phyloP scores from a whole-genome alignment of 768 basidiomycete genomes.

The Austroboletus eburneus region DNA sequence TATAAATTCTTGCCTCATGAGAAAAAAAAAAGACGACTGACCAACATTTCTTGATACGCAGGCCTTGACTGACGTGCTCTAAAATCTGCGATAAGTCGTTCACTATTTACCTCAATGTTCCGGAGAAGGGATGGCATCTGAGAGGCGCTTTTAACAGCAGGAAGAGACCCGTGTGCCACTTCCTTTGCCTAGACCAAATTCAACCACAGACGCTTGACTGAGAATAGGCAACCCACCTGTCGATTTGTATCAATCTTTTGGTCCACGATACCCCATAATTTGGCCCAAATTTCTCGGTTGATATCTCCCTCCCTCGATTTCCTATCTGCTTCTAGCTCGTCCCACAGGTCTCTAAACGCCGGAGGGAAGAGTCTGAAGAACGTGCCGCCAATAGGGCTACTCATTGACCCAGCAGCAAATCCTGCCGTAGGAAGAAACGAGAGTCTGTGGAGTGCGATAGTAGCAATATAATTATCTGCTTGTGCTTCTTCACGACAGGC shows the following conservation, averaged over 20 bases:
- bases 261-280: slow-evolving; percentile 58
- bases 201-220: not conserved
- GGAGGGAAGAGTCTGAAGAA: slow-evolving; percentile 80
- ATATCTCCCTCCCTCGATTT: slow-evolving; percentile 55
- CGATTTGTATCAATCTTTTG: slow-evolving; percentile 44
- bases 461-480: slow-evolving; percentile 88
- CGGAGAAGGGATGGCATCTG: slow-evolving; percentile 4
- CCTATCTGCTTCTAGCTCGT: slow-evolving; percentile 69
- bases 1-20: not conserved
- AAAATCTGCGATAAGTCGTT: slow-evolving; percentile 58
- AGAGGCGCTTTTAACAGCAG: slow-evolving; percentile 15
- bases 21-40: slow-evolving; percentile 34
- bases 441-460: slow-evolving; percentile 77
- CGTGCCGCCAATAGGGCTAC: slow-evolving; percentile 47
- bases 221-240: slow-evolving; percentile 36
- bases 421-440: slow-evolving; percentile 61
- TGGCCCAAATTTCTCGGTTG: slow-evolving; percentile 71
- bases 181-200: slow-evolving; percentile 15
- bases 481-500: slow-evolving; percentile 76
- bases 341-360: slow-evolving; percentile 87
- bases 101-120: slow-evolving; percentile 28
- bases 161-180: slow-evolving; percentile 15
- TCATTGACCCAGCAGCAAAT: slow-evolving; percentile 51
- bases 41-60: slow-evolving; percentile 87
- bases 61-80: slow-evolving; percentile 54